Base-by-base conservation (phyloP, 2,329 filamentous ascomycete genomes). In the Sporothrix sp. region DNA sequence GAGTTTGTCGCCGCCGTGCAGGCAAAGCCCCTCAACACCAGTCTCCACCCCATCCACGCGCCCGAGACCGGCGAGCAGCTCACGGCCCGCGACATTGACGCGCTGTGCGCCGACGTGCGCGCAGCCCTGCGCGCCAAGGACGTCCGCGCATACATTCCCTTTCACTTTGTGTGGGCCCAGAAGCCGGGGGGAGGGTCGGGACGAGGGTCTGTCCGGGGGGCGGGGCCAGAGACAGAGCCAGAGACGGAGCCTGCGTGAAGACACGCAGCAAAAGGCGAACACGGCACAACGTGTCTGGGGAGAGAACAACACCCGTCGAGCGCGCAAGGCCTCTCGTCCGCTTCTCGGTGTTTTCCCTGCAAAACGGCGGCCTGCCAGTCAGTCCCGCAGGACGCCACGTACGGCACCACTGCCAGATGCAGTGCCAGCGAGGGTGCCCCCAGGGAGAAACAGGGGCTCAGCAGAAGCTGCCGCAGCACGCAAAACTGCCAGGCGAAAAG, bases 121-220 rank as follows among this genome's bases (percentile, higher is more conserved):
- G 52, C 45, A 1, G 67, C 64, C 4, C 57, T 71, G n/a, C 56
- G 61, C 16, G 62, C 69, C 43, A 59, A 53, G 25, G 33, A 37
- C 5, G 52, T 66, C 2, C 71, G 73, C 57, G 66, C 69, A 4
- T 73, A 73, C 35, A 55, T 74, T 35, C 68, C 69, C 37, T 66
- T 66, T 20, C 65, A 66, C 33, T 65, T 72, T 51, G 64, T 68
- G 43, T 71, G 65, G 56, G 72, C 66, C 3, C 70, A 74, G 53
- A 75, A 73, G 57, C 64, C 63, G 7, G 42, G 25, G 11, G 73
- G 72, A 57, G 62, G 62, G 11, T 28, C 33, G 7, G 23, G 11
- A 14, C 32, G 33, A 33, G n/a, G 44, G 3, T 23, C 3, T 18
- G 10, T 3, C 2, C n/a, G 11, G n/a, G 23, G 16, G 7, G 28